phyloP scores from a whole-genome alignment of 352 stramenopile species.

The Globisporangium splendens region DNA sequence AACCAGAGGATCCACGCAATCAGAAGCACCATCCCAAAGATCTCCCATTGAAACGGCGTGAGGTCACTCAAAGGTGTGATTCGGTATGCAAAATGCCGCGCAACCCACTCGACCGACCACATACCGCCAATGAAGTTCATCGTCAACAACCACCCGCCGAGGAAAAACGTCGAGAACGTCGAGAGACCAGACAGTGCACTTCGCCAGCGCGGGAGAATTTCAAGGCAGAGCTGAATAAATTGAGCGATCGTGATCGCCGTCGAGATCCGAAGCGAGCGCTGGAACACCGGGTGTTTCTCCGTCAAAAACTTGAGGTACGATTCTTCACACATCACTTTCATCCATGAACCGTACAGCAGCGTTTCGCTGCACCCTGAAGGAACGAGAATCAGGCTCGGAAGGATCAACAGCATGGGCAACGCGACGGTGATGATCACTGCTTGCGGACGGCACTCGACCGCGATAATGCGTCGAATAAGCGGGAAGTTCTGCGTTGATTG shows the following conservation, averaged over 20 bases:
- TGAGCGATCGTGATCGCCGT: constrained; percentile 81
- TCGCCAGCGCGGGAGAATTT: constrained; percentile 77
- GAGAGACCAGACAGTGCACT: constrained; percentile 51
- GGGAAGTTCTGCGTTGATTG: constrained; percentile 86
- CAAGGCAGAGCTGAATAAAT: constrained; percentile 82
- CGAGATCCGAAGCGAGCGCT: constrained; percentile 72
- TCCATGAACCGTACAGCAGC: constrained; percentile 28
- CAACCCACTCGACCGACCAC: constrained; percentile 77
- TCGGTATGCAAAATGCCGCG: constrained; percentile 62
- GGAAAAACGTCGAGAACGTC: constrained; percentile 44
- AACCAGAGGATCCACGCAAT: constrained; percentile 84
- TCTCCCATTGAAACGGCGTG: constrained; percentile 67
- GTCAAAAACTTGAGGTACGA: constrained; percentile 85
- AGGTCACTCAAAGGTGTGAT: constrained; percentile 70
- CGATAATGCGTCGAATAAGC: constrained; percentile 83
- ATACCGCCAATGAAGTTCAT: constrained; percentile 63
- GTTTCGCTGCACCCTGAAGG: constrained; percentile 48
- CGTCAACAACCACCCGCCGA: constrained; percentile 51
- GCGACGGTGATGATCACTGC: constrained; percentile 73
- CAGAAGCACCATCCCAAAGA: constrained; percentile 77
- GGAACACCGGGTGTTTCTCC: constrained; percentile 78
- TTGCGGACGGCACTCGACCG: constrained; percentile 69
- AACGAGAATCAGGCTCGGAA: constrained; percentile 73
- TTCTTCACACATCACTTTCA: constrained; percentile 68
- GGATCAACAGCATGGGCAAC: constrained; percentile 68